Evolutionary conservation across 805 yeast species (phyloP).

Genomic region (Starmerella sirachaensis): DNA sequence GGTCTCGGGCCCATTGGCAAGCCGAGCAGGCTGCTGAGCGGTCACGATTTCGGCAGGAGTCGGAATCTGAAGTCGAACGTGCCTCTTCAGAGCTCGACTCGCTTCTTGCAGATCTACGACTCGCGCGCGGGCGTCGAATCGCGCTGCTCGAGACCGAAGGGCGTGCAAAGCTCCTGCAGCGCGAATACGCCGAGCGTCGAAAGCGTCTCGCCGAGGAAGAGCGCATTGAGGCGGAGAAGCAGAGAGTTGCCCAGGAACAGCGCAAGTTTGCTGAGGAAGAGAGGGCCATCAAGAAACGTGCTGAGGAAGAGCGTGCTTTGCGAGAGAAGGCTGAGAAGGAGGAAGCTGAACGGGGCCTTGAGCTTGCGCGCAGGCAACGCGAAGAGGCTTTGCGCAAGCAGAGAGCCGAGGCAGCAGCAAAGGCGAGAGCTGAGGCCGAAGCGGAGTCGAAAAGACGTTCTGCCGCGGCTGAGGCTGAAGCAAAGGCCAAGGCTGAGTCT

Average conservation of each 20-base stretch:
- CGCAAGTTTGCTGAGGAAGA: conserved; percentile 5
- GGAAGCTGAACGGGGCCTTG: conserved; percentile 4
- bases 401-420: not conserved
- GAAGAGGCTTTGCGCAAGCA: conserved; percentile 1
- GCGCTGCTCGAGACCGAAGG: not conserved
- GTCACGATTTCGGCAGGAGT: not conserved
- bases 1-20: conserved; percentile 1
- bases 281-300: conserved; percentile 7
- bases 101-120: conserved; percentile 3
- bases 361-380: not conserved
- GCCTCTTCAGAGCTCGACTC: conserved; percentile 6
- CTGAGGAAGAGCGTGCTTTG: no score
- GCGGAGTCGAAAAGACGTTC: not conserved
- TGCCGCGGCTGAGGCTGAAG: not conserved
- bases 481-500: conserved; percentile 2
- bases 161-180: not conserved
- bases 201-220: conserved; percentile 4
- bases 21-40: not conserved
- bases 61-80: not conserved
- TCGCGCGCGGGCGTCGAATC: conserved; percentile 3
- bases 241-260: conserved; percentile 5
- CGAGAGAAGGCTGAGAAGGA: conserved; percentile 20
- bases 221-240: conserved; percentile 3
- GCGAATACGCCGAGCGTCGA: conserved; percentile 2
- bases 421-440: not conserved